Base-by-base conservation (phyloP, 768 basidiomycete species). In the Dacryopinax primogenitus region DNA sequence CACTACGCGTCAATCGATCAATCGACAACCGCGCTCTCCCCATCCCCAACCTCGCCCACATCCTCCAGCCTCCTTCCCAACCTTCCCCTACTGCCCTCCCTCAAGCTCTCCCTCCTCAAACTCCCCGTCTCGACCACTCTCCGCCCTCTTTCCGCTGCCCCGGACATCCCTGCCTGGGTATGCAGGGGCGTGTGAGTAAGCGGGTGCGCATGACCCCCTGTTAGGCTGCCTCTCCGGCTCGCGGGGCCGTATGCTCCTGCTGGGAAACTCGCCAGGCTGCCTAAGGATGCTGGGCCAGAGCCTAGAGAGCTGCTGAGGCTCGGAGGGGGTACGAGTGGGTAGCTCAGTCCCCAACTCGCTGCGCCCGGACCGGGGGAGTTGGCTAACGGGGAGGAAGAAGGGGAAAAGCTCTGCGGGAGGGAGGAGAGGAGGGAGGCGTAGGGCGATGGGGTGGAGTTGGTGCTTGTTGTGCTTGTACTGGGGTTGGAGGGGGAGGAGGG, bases 271-370 rank as follows among this genome's bases (percentile, higher is more conserved):
- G 26, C 26, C 13, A 58, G 6, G 15, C 26, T 28, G 51, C 26
- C 18, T 58, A 30, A 30, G 13, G 6, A 6, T 11, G 13, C 3
- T 23, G 11, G 11, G 18, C 36, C 36, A 6, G 51, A 58, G 13
- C 51, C 51, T 13, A 58, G 30, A 3, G 51, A 58, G 51, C 51
- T 58, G 51, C 13, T 28, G 4, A 58, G 30, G 51, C 51, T 58
- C 13, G 51, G 51, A 11, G 51, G 51, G 51, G 51, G 51, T 9
- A 58, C 51, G 51, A 6, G 6, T 23, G 51, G 51, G 51, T 58
- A 58, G 4, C 18, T 76, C 78, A 30, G 26, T 15, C 47, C 63
- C 39, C 30, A 36, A 23, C 62, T 33, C 62, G 62, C 58, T 26
- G 34, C 47, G 30, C 39, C 47, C 35, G 64, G 26, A 62, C 37